phyloP scores from a whole-genome alignment of 2,329 filamentous ascomycete species.

The Arthroderma uncinatum region DNA sequence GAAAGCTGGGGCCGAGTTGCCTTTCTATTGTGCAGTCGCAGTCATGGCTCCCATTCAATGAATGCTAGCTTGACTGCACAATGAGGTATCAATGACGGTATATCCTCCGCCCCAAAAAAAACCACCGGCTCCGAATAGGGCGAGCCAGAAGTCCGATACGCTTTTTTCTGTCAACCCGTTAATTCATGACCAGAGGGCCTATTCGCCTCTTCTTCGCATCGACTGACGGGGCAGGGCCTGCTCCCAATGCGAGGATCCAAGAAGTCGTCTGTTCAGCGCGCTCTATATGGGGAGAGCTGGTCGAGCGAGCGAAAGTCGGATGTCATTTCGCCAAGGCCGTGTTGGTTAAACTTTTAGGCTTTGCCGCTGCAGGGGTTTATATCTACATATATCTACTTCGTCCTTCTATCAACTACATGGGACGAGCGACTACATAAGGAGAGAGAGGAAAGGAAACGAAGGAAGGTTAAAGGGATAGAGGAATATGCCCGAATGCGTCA shows the following conservation, averaged over 20 bases:
- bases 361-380: constrained; percentile 6
- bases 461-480: too few relatives aligned
- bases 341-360: constrained; percentile 6
- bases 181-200: background rate
- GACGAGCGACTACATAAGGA: background rate
- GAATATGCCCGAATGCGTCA: too few relatives aligned
- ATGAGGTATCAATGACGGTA: background rate
- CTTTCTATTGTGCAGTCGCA: constrained; percentile 1
- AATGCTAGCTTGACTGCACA: background rate
- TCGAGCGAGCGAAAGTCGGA: background rate
- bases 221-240: background rate
- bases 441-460: background rate
- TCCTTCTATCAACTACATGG: background rate
- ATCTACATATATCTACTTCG: background rate
- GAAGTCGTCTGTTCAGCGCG: background rate
- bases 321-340: constrained; percentile 8
- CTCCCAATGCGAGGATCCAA: background rate
- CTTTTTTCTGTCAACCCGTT: background rate
- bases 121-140: background rate
- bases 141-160: background rate
- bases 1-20: background rate
- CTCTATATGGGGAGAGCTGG: background rate
- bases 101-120: background rate
- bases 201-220: background rate
- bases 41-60: constrained; percentile 5